Conservation (phyloP, 345 rosid species). For the Citrus trifoliata region DNA sequence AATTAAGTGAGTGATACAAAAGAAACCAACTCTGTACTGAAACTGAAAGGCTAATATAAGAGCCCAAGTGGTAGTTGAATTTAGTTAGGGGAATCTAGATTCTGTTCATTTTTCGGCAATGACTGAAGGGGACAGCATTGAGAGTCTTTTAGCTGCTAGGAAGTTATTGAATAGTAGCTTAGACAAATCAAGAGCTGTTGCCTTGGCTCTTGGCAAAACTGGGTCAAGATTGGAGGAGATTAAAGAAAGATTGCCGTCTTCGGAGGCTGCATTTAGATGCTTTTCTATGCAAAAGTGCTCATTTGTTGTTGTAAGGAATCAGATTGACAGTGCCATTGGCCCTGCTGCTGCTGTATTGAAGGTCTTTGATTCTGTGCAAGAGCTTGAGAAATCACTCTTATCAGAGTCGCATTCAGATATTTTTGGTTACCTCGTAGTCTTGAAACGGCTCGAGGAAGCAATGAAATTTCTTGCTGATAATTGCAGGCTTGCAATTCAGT, state of each 20-base stretch:
- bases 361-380: slow-evolving; percentile 40
- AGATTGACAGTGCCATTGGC: slow-evolving; percentile 46
- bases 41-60: background rate
- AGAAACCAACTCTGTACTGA: slow-evolving; percentile 21
- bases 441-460: slow-evolving; percentile 60
- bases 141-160: slow-evolving; percentile 41
- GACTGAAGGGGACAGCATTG: slow-evolving; percentile 25
- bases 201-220: slow-evolving; percentile 37
- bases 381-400: slow-evolving; percentile 46
- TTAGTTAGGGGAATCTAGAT: background rate
- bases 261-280: slow-evolving; percentile 39
- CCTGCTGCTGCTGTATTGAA: slow-evolving; percentile 59
- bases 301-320: slow-evolving; percentile 42
- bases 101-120: slow-evolving; percentile 16
- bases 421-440: slow-evolving; percentile 34
- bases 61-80: background rate
- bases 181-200: slow-evolving; percentile 53
- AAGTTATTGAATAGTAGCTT: slow-evolving; percentile 44
- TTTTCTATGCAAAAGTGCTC: slow-evolving; percentile 28
- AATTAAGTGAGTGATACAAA: slow-evolving; percentile 22
- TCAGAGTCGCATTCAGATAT: slow-evolving; percentile 28
- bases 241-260: slow-evolving; percentile 30
- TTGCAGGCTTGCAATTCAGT: slow-evolving; percentile 64
- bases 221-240: slow-evolving; percentile 40
- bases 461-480: slow-evolving; percentile 59